Conservation (phyloP, 306 rosid species). For the Pachyrhizus erosus region DNA sequence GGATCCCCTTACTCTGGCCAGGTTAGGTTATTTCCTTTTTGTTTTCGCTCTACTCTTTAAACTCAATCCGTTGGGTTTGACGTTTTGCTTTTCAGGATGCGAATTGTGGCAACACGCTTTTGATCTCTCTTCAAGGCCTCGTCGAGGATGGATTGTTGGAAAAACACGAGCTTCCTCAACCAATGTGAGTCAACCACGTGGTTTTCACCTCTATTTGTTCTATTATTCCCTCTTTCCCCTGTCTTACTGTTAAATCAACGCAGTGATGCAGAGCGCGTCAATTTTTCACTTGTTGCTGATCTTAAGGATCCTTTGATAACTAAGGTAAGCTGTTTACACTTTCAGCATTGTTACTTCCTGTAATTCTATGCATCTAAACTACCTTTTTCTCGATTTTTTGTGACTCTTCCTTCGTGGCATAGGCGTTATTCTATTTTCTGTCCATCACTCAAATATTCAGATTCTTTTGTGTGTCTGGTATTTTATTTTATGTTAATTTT, state of each 20-base stretch:
- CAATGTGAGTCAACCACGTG: slow-evolving; percentile 61
- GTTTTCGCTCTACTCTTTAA: neutral
- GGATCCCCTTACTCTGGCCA: slow-evolving; percentile 72
- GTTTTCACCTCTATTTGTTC: neutral
- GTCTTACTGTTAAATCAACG: slow-evolving; percentile 39
- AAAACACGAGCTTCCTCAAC: slow-evolving; percentile 82
- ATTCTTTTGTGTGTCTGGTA: slow-evolving; percentile 17
- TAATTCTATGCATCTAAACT: neutral
- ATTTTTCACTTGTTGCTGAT: slow-evolving; percentile 71
- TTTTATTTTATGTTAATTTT: slow-evolving; percentile 13
- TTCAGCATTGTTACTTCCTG: neutral
- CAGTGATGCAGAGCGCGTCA: slow-evolving; percentile 79
- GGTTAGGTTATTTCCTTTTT: slow-evolving; percentile 9
- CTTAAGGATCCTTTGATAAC: slow-evolving; percentile 82
- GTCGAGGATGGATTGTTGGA: slow-evolving; percentile 86
- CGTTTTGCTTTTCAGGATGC: slow-evolving; percentile 72
- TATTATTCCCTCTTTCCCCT: slow-evolving; percentile 15
- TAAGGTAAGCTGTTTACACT: slow-evolving; percentile 52
- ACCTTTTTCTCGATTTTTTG: neutral
- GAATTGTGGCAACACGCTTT: slow-evolving; percentile 91
- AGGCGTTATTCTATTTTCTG: too few species aligned
- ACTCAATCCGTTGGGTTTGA: neutral
- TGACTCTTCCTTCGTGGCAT: neutral
- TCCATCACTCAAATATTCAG: too few species aligned
- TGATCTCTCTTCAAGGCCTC: slow-evolving; percentile 90